Evolutionary conservation across 306 rosid species (phyloP).

Genomic region (Mimosa bimucronata): DNA sequence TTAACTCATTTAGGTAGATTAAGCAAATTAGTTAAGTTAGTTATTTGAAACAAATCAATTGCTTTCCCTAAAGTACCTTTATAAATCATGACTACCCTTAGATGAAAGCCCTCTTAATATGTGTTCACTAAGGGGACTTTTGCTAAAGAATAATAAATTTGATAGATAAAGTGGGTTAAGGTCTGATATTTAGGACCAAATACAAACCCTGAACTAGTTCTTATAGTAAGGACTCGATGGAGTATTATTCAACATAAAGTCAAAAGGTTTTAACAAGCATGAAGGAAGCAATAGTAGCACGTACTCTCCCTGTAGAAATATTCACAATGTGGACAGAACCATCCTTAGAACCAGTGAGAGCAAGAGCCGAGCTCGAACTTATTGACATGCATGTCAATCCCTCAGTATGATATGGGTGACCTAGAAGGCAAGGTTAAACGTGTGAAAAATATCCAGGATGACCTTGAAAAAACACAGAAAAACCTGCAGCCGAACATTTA

Average conservation of each 20-base stretch:
- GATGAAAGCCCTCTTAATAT: too few species aligned
- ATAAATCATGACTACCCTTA: too few species aligned
- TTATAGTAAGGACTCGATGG: not conserved
- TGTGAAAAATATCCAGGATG: not conserved
- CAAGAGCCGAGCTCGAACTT: constrained; percentile 72
- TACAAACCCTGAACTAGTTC: too few species aligned
- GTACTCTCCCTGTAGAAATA: constrained; percentile 79
- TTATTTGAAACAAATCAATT: too few species aligned
- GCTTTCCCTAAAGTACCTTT: too few species aligned
- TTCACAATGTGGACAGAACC: constrained; percentile 81
- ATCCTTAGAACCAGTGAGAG: constrained; percentile 83
- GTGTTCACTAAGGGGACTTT: too few species aligned
- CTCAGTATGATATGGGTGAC: constrained; percentile 79
- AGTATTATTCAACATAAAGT: constrained; percentile 20
- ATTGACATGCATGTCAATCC: constrained; percentile 85
- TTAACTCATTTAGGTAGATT: too few species aligned
- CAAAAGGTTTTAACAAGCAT: constrained; percentile 30
- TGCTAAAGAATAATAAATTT: too few species aligned
- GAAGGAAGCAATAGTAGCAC: constrained; percentile 34
- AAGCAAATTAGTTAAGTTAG: too few species aligned
- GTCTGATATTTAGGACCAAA: too few species aligned
- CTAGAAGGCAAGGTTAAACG: constrained; percentile 47
- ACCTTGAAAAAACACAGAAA: not conserved
- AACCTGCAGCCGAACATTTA: not conserved
- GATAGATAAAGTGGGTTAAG: too few species aligned